Evolutionary conservation across 2,329 filamentous ascomycete genomes (phyloP).

Genomic region (Pseudonectria buxi): DNA sequence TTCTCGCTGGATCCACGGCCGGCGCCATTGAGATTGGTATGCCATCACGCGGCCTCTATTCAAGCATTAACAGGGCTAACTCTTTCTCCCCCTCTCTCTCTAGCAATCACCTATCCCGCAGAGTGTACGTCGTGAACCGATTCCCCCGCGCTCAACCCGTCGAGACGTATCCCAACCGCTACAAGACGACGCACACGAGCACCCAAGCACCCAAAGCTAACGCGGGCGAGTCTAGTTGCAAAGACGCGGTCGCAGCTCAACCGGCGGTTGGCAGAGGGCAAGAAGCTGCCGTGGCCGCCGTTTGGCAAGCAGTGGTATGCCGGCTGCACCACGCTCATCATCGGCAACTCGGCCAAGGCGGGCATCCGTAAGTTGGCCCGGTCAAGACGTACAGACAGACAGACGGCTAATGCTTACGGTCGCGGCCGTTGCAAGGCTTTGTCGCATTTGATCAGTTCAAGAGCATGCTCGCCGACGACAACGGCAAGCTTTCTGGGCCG

Average conservation of each 20-base stretch:
- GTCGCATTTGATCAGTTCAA: constrained; percentile 97
- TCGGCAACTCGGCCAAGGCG: constrained; percentile 94
- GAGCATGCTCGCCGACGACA: constrained; percentile 67
- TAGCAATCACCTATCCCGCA: constrained; percentile 84
- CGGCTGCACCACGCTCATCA: constrained; percentile 92
- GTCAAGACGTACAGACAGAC: background rate
- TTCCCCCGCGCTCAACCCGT: constrained; percentile 3
- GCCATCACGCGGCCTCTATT: constrained; percentile 11
- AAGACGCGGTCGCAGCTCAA: constrained; percentile 96
- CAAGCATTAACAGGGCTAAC: too few species aligned
- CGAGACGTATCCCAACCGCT: constrained; percentile 1
- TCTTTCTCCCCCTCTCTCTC: too few species aligned
- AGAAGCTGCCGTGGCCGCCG: constrained; percentile 91
- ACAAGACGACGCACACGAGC: background rate
- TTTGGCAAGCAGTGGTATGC: constrained; percentile 96
- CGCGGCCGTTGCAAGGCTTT: too few species aligned
- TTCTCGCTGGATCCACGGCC: constrained; percentile 87
- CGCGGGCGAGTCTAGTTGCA: constrained; percentile 55
- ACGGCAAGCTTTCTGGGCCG: constrained; percentile 85
- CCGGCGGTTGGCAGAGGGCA: constrained; percentile 65
- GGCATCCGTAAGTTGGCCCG: constrained; percentile 65
- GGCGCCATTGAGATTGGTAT: constrained; percentile 89
- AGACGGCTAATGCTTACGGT: constrained; percentile 7
- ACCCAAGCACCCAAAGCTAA: constrained; percentile 8
- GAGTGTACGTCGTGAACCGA: constrained; percentile 58